These are phyloP conservation scores for Aspergillus candidus DNA, from an alignment of 2,329 filamentous ascomycete genomes.

Conservation along the genomic window DNA sequence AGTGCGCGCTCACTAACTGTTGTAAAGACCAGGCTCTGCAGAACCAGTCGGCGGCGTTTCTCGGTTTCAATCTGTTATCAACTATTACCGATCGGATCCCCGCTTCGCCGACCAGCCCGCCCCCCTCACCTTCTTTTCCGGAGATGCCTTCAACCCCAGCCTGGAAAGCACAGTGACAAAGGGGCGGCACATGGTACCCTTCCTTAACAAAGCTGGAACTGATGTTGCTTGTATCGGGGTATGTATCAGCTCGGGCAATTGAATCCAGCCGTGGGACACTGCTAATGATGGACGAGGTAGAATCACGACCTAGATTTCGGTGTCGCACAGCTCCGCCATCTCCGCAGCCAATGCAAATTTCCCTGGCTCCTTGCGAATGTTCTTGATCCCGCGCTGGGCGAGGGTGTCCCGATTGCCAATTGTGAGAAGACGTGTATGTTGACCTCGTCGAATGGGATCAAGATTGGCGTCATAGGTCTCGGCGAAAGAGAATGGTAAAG, in stretches of 20 bases:
- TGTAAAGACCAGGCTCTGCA: conserved; percentile 54
- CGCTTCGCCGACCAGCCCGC: conserved; percentile 58
- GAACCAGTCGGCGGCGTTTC: conserved; percentile 78
- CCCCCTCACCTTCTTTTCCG: conserved; percentile 76
- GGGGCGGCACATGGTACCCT: conserved; percentile 81
- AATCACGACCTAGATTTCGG: conserved; percentile 95
- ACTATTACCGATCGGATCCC: conserved; percentile 63
- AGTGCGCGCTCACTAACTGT: neutral
- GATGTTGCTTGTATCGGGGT: conserved; percentile 78
- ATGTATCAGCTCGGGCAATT: conserved; percentile 31
- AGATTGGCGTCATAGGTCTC: conserved; percentile 77
- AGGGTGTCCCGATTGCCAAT: conserved; percentile 67
- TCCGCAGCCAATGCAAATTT: conserved; percentile 70
- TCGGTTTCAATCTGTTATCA: conserved; percentile 71
- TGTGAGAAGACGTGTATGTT: conserved; percentile 70
- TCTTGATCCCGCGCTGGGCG: conserved; percentile 72
- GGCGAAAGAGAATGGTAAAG: conserved; percentile 73
- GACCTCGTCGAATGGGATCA: conserved; percentile 74
- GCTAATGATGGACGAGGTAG: conserved; percentile 35
- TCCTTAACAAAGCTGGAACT: conserved; percentile 71
- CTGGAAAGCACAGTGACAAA: conserved; percentile 86
- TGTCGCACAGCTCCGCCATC: conserved; percentile 68
- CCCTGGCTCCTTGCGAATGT: conserved; percentile 90
- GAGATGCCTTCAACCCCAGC: conserved; percentile 88
- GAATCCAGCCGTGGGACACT: conserved; percentile 1